A percentile compares a stretch with the other conserved stretches of the same genome.
Conservation (phyloP, 2,329 filamentous ascomycete genomes). For the Colletotrichum sp. region DNA sequence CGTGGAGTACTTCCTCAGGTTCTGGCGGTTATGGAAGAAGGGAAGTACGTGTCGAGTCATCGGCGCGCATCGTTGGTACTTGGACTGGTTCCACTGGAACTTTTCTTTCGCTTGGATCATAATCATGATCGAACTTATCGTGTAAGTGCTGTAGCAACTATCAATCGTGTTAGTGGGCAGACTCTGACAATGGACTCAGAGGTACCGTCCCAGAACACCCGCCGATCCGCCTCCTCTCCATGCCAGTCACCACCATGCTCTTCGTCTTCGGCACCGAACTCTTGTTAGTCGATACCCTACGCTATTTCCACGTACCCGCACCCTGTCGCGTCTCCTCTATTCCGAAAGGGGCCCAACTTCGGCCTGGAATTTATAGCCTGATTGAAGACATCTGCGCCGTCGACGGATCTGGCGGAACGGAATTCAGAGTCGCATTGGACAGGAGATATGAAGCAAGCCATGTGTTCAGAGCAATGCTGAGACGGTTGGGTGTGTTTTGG, state of each 20-base stretch:
- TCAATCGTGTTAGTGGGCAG: no score
- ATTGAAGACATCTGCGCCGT: constrained; percentile 59
- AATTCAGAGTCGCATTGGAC: constrained; percentile 55
- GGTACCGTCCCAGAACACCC: constrained; percentile 24
- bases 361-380: constrained; percentile 57
- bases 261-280: constrained; percentile 56
- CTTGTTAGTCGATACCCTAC: constrained; percentile 51
- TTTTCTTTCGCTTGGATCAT: constrained; percentile 58
- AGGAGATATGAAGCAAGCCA: constrained; percentile 56
- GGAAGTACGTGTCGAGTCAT: constrained; percentile 53
- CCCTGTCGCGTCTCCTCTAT: constrained; percentile 57
- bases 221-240: constrained; percentile 54
- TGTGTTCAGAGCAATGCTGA: constrained; percentile 56
- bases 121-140: constrained; percentile 60
- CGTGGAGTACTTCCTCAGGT: constrained; percentile 54
- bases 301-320: constrained; percentile 45
- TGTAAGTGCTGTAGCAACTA: constrained; percentile 27
- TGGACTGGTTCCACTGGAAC: constrained; percentile 64
- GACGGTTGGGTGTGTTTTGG: constrained; percentile 57
- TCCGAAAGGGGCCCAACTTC: constrained; percentile 51
- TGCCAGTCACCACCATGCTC: constrained; percentile 54
- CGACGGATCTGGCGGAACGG: constrained; percentile 55
- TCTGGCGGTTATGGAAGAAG: constrained; percentile 58
- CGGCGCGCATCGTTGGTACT: constrained; percentile 33
- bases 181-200: neutral